A percentile compares a stretch with the other conserved stretches of the same genome.
phyloP scores from a whole-genome alignment of 306 rosid species.

The Biancaea sappan region DNA sequence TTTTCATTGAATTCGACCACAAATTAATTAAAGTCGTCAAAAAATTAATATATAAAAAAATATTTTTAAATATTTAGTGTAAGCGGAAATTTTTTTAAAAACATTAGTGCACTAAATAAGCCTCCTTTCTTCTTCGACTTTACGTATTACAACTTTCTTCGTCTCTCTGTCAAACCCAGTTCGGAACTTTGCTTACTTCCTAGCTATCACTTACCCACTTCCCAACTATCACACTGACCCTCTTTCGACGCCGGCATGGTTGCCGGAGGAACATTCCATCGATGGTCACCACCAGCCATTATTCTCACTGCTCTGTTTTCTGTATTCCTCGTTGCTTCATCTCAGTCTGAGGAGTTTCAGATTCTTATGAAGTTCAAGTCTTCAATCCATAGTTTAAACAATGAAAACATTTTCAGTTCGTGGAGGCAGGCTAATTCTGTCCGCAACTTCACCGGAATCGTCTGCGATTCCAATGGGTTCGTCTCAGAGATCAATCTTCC shows the following conservation, averaged over 20 bases:
- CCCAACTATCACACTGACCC: neutral
- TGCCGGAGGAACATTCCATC: conserved; percentile 34
- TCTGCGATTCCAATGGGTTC: conserved; percentile 51
- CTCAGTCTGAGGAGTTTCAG: conserved; percentile 52
- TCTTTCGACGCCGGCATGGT: conserved; percentile 41
- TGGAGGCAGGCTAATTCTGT: conserved; percentile 47
- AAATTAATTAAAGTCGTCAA: no score
- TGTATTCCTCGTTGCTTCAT: conserved; percentile 35
- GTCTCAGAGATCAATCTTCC: conserved; percentile 73
- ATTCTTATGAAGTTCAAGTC: conserved; percentile 52
- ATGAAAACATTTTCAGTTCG: conserved; percentile 46
- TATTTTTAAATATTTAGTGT: no score
- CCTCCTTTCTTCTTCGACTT: conserved; percentile 3
- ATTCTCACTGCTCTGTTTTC: conserved; percentile 39
- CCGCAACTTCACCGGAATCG: conserved; percentile 63
- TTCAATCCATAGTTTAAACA: conserved; percentile 44
- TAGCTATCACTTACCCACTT: conserved; percentile 29
- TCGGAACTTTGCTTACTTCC: neutral
- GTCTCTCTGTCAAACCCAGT: conserved; percentile 32
- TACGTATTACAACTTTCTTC: conserved; percentile 19
- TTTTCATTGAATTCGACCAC: no score
- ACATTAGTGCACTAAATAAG: no score
- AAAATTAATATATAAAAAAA: no score
- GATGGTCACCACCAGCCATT: conserved; percentile 8
- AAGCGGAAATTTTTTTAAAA: no score